Percentiles rank a stretch among this genome's conserved stretches.
Evolutionary conservation across 2,329 filamentous ascomycete species (phyloP).

Genomic region (Rhinocladiella similis): DNA sequence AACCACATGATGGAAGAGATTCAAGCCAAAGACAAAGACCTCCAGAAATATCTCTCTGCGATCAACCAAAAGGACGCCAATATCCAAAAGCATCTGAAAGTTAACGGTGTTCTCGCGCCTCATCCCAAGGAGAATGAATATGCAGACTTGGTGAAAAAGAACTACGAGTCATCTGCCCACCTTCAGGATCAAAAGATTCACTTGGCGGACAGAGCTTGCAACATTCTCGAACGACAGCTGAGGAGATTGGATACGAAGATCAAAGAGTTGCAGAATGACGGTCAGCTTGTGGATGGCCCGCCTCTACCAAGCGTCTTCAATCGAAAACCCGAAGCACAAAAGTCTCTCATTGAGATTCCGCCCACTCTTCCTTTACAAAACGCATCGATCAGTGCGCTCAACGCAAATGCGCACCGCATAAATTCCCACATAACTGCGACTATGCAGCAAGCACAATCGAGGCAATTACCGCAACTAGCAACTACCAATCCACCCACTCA

Average conservation of each 20-base stretch:
- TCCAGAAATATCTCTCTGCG: conserved; percentile 57
- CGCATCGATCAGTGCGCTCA: conserved; percentile 57
- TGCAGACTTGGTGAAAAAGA: conserved; percentile 56
- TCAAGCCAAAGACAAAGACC: conserved; percentile 62
- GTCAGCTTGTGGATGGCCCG: conserved; percentile 59
- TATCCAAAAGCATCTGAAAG: conserved; percentile 66
- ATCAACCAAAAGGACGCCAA: conserved; percentile 61
- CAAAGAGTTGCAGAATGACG: conserved; percentile 59
- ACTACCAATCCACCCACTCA: conserved; percentile 20
- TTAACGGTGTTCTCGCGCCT: conserved; percentile 60
- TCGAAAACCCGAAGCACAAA: conserved; percentile 47
- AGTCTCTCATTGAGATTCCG: conserved; percentile 52
- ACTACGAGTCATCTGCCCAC: conserved; percentile 57
- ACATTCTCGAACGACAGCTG: conserved; percentile 63
- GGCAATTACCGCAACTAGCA: conserved; percentile 32
- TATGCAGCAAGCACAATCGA: conserved; percentile 33
- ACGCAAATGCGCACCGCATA: conserved; percentile 53
- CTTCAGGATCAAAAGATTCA: conserved; percentile 64
- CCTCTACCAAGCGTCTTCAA: conserved; percentile 61
- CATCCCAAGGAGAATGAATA: conserved; percentile 66
- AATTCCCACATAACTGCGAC: conserved; percentile 45
- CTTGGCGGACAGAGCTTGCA: conserved; percentile 59
- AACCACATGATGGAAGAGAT: conserved; percentile 67
- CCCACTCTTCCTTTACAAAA: conserved; percentile 53
- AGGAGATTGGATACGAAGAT: conserved; percentile 64